Evolutionary conservation across 2,329 filamentous ascomycete species (phyloP), one percentile per base, ranked within the genome.

Genomic region (Penicillium crustosum): DNA sequence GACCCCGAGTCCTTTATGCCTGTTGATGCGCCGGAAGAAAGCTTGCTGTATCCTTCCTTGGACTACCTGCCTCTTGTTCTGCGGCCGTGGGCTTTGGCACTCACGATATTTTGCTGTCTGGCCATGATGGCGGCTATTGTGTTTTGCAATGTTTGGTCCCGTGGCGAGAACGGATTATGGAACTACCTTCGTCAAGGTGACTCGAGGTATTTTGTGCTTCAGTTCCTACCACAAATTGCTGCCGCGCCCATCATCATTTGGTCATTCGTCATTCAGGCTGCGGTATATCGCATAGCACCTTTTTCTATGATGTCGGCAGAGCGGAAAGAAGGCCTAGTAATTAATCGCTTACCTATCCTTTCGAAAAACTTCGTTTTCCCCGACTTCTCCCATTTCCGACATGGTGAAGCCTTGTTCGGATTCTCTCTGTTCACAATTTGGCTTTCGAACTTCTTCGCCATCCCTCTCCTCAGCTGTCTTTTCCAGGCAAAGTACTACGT

Each of bases 181-280:
- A 75, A 81, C 4, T 96, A 93, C 71, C 77, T 79, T 35, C 82
- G 82, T 31, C 88, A 91, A 57, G 89, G 89, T 60, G 88, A 88
- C 49, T 82, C 82, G 9, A 82, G 87, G 63, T 96, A 95, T 75
- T 96, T 97, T 72, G 75, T 95, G 47, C 94, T 96, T 73, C 85
- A 91, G 60, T 90, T 96, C 62, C 77, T 97, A 1, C 93, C 93
- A 2, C 91, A 92, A 56, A 78, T 96, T 0, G 70, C 95, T 15
- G 90, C 87, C 0, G 86, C 86, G 21, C 64, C 88, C 13, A 77
- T 96, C 36, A 80, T 94, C 45, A 73, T 97, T 7, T 96, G 90
- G 80, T 82, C 90, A 1, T 88, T 96, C 67, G 84, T 87, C 63
- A 79, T 96, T 39, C 83, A 91, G 65, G 81, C 83, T 1, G 86